Percentiles rank a stretch among this genome's conserved stretches.
Evolutionary conservation across 495 filamentous ascomycete genomes (phyloP).

Genomic region (Hypoxylon lienhwacheense): DNA sequence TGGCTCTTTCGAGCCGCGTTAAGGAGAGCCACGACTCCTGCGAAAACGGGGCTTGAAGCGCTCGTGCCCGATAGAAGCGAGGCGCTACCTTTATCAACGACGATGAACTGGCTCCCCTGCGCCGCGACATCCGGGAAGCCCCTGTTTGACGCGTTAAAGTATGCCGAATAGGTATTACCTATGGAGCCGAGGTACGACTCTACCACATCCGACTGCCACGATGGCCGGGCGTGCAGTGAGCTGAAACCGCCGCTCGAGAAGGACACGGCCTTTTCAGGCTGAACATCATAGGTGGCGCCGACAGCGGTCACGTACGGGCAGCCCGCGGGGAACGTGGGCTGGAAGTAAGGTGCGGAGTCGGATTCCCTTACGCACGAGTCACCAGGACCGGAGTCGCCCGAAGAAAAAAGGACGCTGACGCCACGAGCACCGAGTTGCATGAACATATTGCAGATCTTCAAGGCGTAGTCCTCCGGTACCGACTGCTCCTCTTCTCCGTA

Average conservation of each 20-base stretch:
- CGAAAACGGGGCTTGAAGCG: slow-evolving; percentile 45
- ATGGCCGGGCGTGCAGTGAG: slow-evolving; percentile 62
- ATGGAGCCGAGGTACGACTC: slow-evolving; percentile 56
- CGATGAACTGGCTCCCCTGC: slow-evolving; percentile 57
- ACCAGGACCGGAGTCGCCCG: slow-evolving; percentile 73
- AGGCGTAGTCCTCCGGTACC: slow-evolving; percentile 65
- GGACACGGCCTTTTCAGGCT: slow-evolving; percentile 62
- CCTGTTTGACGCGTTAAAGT: slow-evolving; percentile 58
- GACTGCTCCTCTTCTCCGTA: slow-evolving; percentile 76
- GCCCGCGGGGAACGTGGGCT: slow-evolving; percentile 68
- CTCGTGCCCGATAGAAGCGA: slow-evolving; percentile 53
- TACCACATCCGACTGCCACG: slow-evolving; percentile 64
- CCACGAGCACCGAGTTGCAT: slow-evolving; percentile 70
- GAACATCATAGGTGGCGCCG: slow-evolving; percentile 60
- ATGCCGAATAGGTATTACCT: slow-evolving; percentile 46
- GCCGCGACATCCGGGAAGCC: slow-evolving; percentile 65
- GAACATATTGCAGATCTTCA: slow-evolving; percentile 65
- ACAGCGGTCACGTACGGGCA: slow-evolving; percentile 77
- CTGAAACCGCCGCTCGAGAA: slow-evolving; percentile 71
- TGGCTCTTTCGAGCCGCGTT: slow-evolving; percentile 61
- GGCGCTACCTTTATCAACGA: slow-evolving; percentile 47
- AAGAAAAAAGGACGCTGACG: slow-evolving; percentile 69
- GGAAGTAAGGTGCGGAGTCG: slow-evolving; percentile 69
- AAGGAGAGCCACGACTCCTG: slow-evolving; percentile 58
- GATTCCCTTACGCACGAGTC: slow-evolving; percentile 59